phyloP scores from a whole-genome alignment of 106 monocot species.

The Apostasia shenzhenica region DNA sequence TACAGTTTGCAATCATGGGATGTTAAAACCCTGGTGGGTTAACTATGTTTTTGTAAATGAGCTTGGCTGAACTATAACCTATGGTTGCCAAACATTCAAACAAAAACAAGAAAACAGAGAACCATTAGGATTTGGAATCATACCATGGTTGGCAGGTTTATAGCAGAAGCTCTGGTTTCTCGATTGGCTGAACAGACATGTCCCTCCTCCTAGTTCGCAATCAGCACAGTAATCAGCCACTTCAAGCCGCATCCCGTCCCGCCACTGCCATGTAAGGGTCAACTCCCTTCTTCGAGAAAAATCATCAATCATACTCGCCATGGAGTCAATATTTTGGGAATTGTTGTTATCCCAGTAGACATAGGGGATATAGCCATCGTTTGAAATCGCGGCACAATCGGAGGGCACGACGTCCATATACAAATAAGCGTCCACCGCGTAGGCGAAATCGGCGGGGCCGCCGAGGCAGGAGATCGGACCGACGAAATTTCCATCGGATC shows the following conservation, averaged over 20 bases:
- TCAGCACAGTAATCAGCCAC: background rate
- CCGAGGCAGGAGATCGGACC: constrained; percentile 9
- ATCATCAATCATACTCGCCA: background rate
- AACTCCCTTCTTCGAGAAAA: constrained; percentile 4
- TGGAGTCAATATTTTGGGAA: no score
- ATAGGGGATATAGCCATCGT: background rate
- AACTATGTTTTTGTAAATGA: no score
- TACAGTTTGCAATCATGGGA: no score
- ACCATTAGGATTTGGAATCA: background rate
- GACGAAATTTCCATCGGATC: background rate
- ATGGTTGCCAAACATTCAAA: background rate
- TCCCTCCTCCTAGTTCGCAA: constrained; percentile 2
- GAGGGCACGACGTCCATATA: constrained; percentile 3
- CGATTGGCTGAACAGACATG: background rate
- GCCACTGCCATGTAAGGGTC: background rate
- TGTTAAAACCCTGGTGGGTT: no score
- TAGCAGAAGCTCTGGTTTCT: constrained; percentile 9
- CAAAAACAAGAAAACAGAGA: background rate
- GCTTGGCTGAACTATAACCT: no score
- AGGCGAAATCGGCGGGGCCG: constrained; percentile 3
- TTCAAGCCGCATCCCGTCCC: background rate
- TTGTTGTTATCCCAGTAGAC: no score
- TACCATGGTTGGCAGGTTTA: background rate
- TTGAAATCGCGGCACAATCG: background rate
- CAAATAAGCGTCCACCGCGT: background rate